phyloP scores from a whole-genome alignment of 257 asterid species.

The Lycium barbarum region DNA sequence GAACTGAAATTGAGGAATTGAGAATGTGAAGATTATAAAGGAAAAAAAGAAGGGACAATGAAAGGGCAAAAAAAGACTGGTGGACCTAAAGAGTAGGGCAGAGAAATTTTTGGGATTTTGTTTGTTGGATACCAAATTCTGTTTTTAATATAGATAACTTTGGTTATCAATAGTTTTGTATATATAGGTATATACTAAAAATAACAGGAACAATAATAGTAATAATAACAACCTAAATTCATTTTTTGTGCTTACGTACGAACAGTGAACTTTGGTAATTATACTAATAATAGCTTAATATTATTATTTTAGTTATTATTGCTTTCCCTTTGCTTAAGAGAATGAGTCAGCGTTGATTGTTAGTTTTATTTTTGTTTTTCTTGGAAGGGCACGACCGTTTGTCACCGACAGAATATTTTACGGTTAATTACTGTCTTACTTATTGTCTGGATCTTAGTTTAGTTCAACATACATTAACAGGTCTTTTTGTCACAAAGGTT shows the following conservation, averaged over 20 bases:
- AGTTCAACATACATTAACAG: neutral
- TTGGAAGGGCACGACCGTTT: slow-evolving; percentile 18
- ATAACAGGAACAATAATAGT: neutral
- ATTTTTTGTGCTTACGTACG: neutral
- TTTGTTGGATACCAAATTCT: slow-evolving; percentile 55
- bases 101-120: slow-evolving; percentile 25
- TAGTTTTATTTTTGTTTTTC: neutral
- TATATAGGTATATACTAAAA: neutral
- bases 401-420: slow-evolving; percentile 48
- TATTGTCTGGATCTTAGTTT: neutral
- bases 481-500: neutral
- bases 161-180: neutral
- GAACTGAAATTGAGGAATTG: slow-evolving; percentile 22
- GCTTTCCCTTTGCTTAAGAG: too few species aligned
- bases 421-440: neutral
- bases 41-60: neutral
- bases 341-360: too few species aligned
- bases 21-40: neutral
- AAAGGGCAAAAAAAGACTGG: neutral
- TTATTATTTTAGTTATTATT: too few species aligned
- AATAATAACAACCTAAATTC: neutral
- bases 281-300: too few species aligned
- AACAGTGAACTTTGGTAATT: neutral
- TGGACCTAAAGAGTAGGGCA: slow-evolving; percentile 18
- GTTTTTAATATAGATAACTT: slow-evolving; percentile 24